Percentiles rank a stretch among this genome's conserved stretches.
phyloP scores from a whole-genome alignment of 2,329 filamentous ascomycete genomes.

The Fusarium bulbicola region DNA sequence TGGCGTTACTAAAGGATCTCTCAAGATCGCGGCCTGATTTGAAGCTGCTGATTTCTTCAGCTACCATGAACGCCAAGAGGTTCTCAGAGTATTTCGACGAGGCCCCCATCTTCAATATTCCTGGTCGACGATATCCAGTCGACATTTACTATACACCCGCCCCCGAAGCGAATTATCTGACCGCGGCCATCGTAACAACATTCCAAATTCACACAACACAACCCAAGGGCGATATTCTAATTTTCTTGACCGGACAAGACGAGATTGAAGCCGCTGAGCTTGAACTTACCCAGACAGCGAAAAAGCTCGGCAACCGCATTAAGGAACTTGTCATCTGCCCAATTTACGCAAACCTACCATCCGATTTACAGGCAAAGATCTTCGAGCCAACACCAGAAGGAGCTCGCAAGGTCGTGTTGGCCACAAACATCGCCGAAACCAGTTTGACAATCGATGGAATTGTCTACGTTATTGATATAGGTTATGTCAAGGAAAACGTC shows the following conservation, averaged over 20 bases:
- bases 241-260: conserved; percentile 95
- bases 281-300: conserved; percentile 83
- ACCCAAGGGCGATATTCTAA: conserved; percentile 85
- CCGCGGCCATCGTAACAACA: conserved; percentile 89
- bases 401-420: conserved; percentile 89
- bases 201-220: conserved; percentile 95
- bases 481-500: conserved; percentile 94
- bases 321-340: conserved; percentile 90
- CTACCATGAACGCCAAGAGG: conserved; percentile 92
- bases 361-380: conserved; percentile 90
- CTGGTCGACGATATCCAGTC: conserved; percentile 87
- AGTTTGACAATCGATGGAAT: conserved; percentile 96
- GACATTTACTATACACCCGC: conserved; percentile 91
- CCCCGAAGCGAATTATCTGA: conserved; percentile 93
- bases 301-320: conserved; percentile 85
- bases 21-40: conserved; percentile 83
- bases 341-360: conserved; percentile 93
- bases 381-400: conserved; percentile 91
- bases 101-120: conserved; percentile 93
- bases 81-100: conserved; percentile 93
- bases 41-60: conserved; percentile 90
- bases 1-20: conserved; percentile 89
- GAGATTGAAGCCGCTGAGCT: conserved; percentile 92
- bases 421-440: conserved; percentile 97
- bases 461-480: conserved; percentile 93